phyloP scores from a whole-genome alignment of 2,329 filamentous ascomycete species.

The Fusarium subglutinans region DNA sequence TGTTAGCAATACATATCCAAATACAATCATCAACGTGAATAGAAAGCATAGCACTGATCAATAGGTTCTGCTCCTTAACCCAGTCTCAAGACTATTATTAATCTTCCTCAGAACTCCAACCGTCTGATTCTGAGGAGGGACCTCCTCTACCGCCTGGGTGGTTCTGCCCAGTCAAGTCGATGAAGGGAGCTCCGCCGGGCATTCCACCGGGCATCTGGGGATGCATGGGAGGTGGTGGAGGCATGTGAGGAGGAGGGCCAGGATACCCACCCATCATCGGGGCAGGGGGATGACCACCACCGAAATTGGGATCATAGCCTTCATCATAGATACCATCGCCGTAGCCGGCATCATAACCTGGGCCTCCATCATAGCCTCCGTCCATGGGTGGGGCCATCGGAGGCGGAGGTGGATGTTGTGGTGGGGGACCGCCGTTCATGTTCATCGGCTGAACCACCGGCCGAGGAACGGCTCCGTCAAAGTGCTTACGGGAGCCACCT shows the following conservation, averaged over 20 bases:
- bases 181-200: slow-evolving; percentile 33
- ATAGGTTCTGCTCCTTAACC: slow-evolving; percentile 2
- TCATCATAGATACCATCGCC: slow-evolving; percentile 25
- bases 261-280: slow-evolving; percentile 5
- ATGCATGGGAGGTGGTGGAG: slow-evolving; percentile 30
- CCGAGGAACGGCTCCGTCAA: slow-evolving; percentile 37
- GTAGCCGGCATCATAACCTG: slow-evolving; percentile 8
- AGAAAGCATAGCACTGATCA: neutral
- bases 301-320: slow-evolving; percentile 20
- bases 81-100: neutral
- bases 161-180: slow-evolving; percentile 38
- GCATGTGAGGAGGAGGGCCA: slow-evolving; percentile 22
- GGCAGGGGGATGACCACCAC: slow-evolving; percentile 20
- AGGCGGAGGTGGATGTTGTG: slow-evolving; percentile 21
- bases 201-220: slow-evolving; percentile 19
- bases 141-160: slow-evolving; percentile 17
- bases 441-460: slow-evolving; percentile 25
- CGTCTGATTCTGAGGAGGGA: slow-evolving; percentile 6
- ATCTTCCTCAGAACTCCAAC: slow-evolving; percentile 8
- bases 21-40: neutral
- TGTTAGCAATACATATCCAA: slow-evolving; percentile 22
- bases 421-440: slow-evolving; percentile 24
- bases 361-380: slow-evolving; percentile 22
- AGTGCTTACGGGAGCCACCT: slow-evolving; percentile 36
- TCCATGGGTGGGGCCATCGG: slow-evolving; percentile 33